Base-by-base conservation (phyloP, 805 yeast species). In the Priceomyces medius region DNA sequence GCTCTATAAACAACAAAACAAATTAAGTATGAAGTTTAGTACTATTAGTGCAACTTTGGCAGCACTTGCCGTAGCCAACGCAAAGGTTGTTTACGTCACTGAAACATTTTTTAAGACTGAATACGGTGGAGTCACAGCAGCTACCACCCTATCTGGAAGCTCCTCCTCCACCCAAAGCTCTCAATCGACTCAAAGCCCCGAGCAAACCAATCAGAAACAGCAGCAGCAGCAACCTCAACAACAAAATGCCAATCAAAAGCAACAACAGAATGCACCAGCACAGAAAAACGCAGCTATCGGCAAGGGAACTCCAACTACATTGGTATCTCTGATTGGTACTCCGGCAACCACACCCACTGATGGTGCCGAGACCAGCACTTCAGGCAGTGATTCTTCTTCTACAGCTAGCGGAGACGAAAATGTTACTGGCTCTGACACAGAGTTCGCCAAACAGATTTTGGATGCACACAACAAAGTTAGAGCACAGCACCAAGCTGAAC, bases 381-480 rank as follows among this genome's bases (percentile, higher is more conserved):
- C 44, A 5, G 24, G 24, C 7, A 26, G 29, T n/a, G 36, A 44
- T 18, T 36, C 43, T 12, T 38, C 49, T 14, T 37, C 48, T 17
- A 20, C 43, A 21, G 32, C 46, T 26, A 33, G 59, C 33, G 53
- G 61, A 33, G 23, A 51, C 37, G 38, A 46, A 35, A 37, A 33
- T 49, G 19, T 40, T 49, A 19, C 31, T 46, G 31, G 37, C 50
- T 13, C 38, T 18, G 59, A 39, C 56, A 45, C 48, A 53, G 55
- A 49, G 23, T 76, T 77, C 48, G 74, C 74, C 9, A 44, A 52
- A 37, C 56, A 61, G 24, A 77, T 84, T 48, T 69, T 86, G 45
- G 67, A 64, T 42, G 79, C 73, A 48, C 91, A 85, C 68, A 85
- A 85, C 63, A 47, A 58, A 24, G 72, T 74, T 53, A 73, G 90